A percentile compares a stretch with the other conserved stretches of the same genome.
These are phyloP conservation scores for Cladobotryum mycophilum DNA, from an alignment of 2,329 filamentous ascomycete species.

Conservation along the genomic window DNA sequence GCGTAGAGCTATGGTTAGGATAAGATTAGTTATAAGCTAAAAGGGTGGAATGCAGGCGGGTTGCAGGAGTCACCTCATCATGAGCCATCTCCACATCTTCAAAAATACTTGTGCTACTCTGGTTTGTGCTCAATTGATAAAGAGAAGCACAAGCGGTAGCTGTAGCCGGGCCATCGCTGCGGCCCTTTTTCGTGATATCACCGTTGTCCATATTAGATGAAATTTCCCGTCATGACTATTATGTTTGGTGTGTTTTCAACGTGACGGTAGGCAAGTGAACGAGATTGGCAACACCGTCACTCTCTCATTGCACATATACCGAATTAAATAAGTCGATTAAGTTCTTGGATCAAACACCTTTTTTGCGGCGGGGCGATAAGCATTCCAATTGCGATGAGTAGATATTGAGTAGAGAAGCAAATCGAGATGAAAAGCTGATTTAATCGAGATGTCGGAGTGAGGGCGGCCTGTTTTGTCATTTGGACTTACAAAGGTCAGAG, in stretches of 20 bases:
- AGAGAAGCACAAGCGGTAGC: constrained; percentile 30
- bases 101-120: constrained; percentile 73
- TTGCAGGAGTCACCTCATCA: constrained; percentile 60
- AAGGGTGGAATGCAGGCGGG: neutral
- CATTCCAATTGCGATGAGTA: no score
- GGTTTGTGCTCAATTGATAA: constrained; percentile 63
- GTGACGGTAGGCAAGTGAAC: no score
- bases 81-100: constrained; percentile 99
- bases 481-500: no score
- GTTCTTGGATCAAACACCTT: no score
- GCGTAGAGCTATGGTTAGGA: constrained; percentile 61
- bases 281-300: neutral
- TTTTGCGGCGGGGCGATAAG: no score
- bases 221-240: constrained; percentile 14
- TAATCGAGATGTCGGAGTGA: no score
- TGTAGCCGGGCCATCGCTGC: constrained; percentile 14
- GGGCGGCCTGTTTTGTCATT: no score
- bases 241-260: no score
- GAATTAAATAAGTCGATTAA: no score
- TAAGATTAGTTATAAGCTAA: constrained; percentile 10
- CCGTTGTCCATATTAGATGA: constrained; percentile 22
- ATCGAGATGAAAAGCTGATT: no score
- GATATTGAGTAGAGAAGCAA: no score
- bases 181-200: constrained; percentile 16
- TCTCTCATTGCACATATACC: neutral